Conservation (phyloP, 352 stramenopile genomes). For the Phytophthora aleatoria region DNA sequence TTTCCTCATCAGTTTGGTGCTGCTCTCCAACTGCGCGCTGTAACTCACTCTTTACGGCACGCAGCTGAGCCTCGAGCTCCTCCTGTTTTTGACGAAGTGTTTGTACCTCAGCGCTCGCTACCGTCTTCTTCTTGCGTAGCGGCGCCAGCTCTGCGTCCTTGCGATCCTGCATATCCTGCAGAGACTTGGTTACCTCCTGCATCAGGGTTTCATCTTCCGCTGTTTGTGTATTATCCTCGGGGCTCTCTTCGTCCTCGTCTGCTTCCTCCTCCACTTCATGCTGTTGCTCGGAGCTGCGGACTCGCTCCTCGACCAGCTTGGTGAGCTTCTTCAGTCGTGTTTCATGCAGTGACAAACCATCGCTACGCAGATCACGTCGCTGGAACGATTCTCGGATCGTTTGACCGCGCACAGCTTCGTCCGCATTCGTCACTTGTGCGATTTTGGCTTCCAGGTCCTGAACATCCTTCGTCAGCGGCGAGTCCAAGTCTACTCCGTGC, state of each 20-base stretch:
- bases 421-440: constrained; percentile 37
- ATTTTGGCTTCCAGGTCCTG: constrained; percentile 58
- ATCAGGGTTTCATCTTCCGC: constrained; percentile 41
- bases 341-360: constrained; percentile 62
- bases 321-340: constrained; percentile 43
- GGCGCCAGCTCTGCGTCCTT: constrained; percentile 42
- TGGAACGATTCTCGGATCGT: constrained; percentile 82
- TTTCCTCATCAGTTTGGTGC: constrained; percentile 48
- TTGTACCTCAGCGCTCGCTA: constrained; percentile 20
- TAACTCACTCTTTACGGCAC: constrained; percentile 53
- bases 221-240: constrained; percentile 17
- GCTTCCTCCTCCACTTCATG: constrained; percentile 21
- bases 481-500: constrained; percentile 47
- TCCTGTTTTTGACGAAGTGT: constrained; percentile 50
- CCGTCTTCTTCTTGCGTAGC: constrained; percentile 37
- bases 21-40: constrained; percentile 43
- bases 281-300: constrained; percentile 46
- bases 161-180: constrained; percentile 46
- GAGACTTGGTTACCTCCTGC: constrained; percentile 37
- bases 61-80: constrained; percentile 61
- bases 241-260: constrained; percentile 22
- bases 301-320: constrained; percentile 45
- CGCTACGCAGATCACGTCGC: constrained; percentile 73
- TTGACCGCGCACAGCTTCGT: constrained; percentile 67
- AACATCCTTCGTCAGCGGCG: constrained; percentile 51